Percentiles rank a stretch among this genome's conserved stretches.
Conservation (phyloP, 1,139 yeast genomes). For the Candida tunisiensis region DNA sequence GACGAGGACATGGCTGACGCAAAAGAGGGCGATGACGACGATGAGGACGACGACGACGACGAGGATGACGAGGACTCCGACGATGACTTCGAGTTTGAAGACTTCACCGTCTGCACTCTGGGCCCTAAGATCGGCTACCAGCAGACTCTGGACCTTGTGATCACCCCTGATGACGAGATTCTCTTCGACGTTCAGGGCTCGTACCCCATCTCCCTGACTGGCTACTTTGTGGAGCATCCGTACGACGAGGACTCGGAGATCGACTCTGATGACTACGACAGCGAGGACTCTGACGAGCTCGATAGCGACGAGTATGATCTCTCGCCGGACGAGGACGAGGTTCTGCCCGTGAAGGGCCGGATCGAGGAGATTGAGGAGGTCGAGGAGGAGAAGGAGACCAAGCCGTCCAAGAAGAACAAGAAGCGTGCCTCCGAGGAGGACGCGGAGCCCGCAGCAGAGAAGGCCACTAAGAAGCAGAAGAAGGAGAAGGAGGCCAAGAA, state of each 20-base stretch:
- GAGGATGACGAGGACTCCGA: conserved; percentile 32
- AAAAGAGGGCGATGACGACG: conserved; percentile 13
- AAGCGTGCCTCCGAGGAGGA: conserved; percentile 15
- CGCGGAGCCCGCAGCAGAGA: conserved; percentile 12
- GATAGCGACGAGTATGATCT: conserved; percentile 69
- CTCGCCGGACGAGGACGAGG: conserved; percentile 86
- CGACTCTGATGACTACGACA: conserved; percentile 22
- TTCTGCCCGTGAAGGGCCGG: conserved; percentile 22
- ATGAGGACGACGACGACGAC: conserved; percentile 13
- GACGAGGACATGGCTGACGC: conserved; percentile 9
- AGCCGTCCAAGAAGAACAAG: conserved; percentile 17
- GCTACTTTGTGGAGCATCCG: conserved; percentile 94
- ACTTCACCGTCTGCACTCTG: conserved; percentile 74
- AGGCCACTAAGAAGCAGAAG: conserved; percentile 18
- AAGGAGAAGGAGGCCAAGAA: conserved; percentile 38
- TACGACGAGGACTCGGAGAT: conserved; percentile 51
- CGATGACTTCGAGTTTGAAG: conserved; percentile 43
- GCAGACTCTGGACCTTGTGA: conserved; percentile 79
- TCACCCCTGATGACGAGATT: conserved; percentile 87
- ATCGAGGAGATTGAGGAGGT: conserved; percentile 20
- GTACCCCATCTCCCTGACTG: conserved; percentile 78
- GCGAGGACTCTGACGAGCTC: conserved; percentile 28
- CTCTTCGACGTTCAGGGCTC: conserved; percentile 93
- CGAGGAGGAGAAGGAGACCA: conserved; percentile 23
- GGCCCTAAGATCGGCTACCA: conserved; percentile 71